Base-by-base conservation (phyloP, 495 filamentous ascomycete genomes). In the Penicillium herquei region DNA sequence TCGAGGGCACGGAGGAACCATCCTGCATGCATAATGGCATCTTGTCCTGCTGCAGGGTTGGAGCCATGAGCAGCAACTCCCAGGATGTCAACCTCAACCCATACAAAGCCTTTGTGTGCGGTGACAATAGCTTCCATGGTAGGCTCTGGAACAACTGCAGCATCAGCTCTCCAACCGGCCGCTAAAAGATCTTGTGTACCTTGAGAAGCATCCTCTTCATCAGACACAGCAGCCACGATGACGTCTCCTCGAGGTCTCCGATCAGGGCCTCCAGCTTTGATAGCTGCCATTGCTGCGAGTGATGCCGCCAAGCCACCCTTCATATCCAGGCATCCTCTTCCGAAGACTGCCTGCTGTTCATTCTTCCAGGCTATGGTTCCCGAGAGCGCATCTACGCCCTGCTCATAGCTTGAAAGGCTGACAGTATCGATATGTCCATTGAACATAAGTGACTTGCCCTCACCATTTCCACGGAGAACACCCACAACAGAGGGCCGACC, bases 381-480 rank as follows among this genome's bases (percentile, higher is more conserved):
- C 6, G 68, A 71, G 6, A 81, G 59, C 6, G 75, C 67, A 53
- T 78, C 69, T 7, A 48, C 60, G 12, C 26, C 50, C 13, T 54
- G 16, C 14, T 75, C 72, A 54, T 81, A 80, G 37, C 70, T 75
- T 8, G 63, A 55, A 4, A 74, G 58, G 45, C 66, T 79, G 41
- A 79, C 75, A 0, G 77, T 81, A 54, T 81, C 78, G 6, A 76
- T 65, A 50, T 81, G 77, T 3, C 78, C 77, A 40, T 80, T 80
- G 54, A 80, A 69, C 72, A 81, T 78, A 5, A 81, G 63, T 4
- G 70, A 74, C 41, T 71, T 70, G 42, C 77, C 76, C 13, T 66
- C 75, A 5, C 77, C 78, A 0, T 48, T 65, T 12, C 77, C 76
- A 5, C 68, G 64, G 7, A 77, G 57, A n/a, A 76, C 59, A 12